A percentile compares a stretch with the other conserved stretches of the same genome.
Conservation (phyloP, 371 early-diverging fungal genomes). For the Apophysomyces ossiformis region DNA sequence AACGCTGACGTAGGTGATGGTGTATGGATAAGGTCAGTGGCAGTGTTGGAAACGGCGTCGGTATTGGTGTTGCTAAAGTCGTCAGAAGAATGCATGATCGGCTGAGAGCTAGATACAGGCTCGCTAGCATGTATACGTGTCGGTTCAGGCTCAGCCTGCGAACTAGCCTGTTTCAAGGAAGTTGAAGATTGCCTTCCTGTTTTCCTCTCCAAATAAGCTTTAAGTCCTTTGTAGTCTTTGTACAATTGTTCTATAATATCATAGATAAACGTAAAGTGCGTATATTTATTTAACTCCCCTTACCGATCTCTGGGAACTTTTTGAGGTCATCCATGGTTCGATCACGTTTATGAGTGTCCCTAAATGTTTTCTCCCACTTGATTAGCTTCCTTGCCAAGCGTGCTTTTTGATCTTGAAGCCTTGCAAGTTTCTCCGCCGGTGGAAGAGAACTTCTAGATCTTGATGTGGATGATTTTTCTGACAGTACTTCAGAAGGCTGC, state of each 20-base stretch:
- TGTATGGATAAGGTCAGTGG: not conserved
- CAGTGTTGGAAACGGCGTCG: not conserved
- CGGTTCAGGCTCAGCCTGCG: not conserved
- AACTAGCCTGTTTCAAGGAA: not conserved
- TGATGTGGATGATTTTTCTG: not conserved
- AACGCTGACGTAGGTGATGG: not conserved
- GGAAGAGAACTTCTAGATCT: not conserved
- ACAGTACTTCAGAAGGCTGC: no score
- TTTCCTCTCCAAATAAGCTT: not conserved
- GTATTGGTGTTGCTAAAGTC: not conserved
- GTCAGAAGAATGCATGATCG: not conserved
- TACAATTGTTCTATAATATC: not conserved
- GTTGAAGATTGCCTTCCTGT: conserved; percentile 1
- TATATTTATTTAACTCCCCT: not conserved
- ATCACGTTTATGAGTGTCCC: conserved; percentile 3
- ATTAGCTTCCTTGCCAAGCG: not conserved
- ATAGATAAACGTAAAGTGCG: not conserved
- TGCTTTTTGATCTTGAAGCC: conserved; percentile 1
- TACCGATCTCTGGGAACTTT: conserved; percentile 4
- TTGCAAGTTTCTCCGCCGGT: not conserved
- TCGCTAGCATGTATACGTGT: not conserved
- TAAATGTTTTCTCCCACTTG: conserved; percentile 1
- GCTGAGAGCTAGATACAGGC: not conserved
- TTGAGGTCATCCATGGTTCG: conserved; percentile 1
- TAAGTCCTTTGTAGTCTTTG: not conserved